These are phyloP conservation scores for Penicillium macrosclerotiorum DNA, from an alignment of 495 filamentous ascomycete genomes.

Conservation along the genomic window DNA sequence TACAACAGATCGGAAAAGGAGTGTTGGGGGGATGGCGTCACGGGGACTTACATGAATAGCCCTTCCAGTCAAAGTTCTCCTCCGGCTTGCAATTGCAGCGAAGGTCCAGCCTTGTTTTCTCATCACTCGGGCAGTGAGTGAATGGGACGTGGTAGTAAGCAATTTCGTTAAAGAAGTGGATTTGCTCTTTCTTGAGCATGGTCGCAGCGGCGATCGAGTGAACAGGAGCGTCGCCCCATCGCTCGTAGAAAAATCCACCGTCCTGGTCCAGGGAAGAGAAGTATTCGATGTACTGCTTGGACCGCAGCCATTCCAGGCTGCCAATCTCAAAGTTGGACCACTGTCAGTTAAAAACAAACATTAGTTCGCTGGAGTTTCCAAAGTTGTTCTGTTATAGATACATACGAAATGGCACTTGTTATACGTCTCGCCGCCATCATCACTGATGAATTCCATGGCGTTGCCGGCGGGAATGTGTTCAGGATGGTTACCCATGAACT, in stretches of 20 bases:
- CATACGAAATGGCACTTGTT: slow-evolving; percentile 96
- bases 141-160: slow-evolving; percentile 99
- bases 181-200: slow-evolving; percentile 83
- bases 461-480: slow-evolving; percentile 84
- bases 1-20: slow-evolving; percentile 2
- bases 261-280: slow-evolving; percentile 77
- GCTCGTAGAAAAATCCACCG: slow-evolving; percentile 90
- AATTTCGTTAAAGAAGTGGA: slow-evolving; percentile 99
- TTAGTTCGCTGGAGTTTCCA: slow-evolving; percentile 1
- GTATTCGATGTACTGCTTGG: slow-evolving; percentile 74
- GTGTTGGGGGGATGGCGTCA: neutral
- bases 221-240: slow-evolving; percentile 89
- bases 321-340: slow-evolving; percentile 95
- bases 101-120: slow-evolving; percentile 72
- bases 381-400: slow-evolving; percentile 9
- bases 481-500: slow-evolving; percentile 84
- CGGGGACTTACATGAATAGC: slow-evolving; percentile 76
- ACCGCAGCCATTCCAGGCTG: slow-evolving; percentile 79
- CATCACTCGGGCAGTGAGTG: slow-evolving; percentile 91
- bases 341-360: slow-evolving; percentile 40
- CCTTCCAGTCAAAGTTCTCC: slow-evolving; percentile 99
- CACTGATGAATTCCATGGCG: slow-evolving; percentile 86
- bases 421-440: slow-evolving; percentile 84
- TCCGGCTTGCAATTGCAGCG: slow-evolving; percentile 93
- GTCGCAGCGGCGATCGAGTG: slow-evolving; percentile 91